Conservation (phyloP, 139 green algal species). For the Coelastrella sp. region DNA sequence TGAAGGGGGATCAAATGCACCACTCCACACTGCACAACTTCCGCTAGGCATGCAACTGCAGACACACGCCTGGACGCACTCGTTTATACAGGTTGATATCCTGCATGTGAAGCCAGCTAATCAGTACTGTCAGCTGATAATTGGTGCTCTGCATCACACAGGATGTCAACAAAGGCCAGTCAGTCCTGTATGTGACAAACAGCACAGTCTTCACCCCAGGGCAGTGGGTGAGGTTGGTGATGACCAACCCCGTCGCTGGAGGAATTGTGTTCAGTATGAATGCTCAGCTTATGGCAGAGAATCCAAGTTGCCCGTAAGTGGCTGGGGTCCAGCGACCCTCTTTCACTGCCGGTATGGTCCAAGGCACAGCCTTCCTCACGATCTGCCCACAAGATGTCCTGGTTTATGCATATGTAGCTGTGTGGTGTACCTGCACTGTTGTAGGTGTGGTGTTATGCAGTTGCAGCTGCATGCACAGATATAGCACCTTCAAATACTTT, state of each 20-base stretch:
- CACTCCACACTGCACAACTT: too few species aligned
- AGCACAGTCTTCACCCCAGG: conserved; percentile 26
- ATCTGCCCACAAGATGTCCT: too few species aligned
- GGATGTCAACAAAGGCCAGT: not conserved
- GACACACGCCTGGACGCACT: too few species aligned
- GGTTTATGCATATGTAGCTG: too few species aligned
- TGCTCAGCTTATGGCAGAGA: not conserved
- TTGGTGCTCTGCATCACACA: not conserved
- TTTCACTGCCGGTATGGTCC: too few species aligned
- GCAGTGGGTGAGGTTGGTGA: conserved; percentile 33
- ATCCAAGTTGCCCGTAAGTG: not conserved
- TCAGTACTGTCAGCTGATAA: too few species aligned
- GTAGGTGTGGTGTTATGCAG: not conserved
- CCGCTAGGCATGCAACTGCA: too few species aligned
- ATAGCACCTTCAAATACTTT: too few species aligned
- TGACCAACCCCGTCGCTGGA: not conserved
- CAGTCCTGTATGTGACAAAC: conserved; percentile 39
- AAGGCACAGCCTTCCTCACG: too few species aligned
- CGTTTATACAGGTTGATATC: too few species aligned
- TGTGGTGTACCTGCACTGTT: not conserved
- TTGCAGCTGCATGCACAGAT: not conserved
- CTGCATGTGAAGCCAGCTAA: too few species aligned
- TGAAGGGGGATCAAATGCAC: too few species aligned
- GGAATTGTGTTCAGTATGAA: conserved; percentile 20
- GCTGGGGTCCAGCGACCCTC: not conserved